A percentile compares a stretch with the other conserved stretches of the same genome.
Evolutionary conservation across 2,329 filamentous ascomycete genomes (phyloP).

Genomic region (Microcera coccophila): DNA sequence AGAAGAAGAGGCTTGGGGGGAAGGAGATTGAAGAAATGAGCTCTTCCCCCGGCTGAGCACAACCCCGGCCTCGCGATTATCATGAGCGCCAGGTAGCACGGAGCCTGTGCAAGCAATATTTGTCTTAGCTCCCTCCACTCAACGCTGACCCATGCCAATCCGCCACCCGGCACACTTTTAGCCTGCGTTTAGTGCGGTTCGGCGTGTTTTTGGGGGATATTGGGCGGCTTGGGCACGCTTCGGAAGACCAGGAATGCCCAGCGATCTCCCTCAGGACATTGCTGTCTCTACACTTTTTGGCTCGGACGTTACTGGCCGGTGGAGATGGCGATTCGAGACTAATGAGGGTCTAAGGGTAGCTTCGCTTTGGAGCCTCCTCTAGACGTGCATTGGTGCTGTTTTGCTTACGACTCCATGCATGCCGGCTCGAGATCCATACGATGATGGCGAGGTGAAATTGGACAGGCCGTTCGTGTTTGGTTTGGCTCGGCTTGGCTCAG

Average conservation of each 20-base stretch:
- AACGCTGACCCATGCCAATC: too few species aligned
- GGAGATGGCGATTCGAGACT: neutral
- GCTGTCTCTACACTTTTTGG: too few species aligned
- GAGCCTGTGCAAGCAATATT: slow-evolving; percentile 15
- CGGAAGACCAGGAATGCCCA: slow-evolving; percentile 11
- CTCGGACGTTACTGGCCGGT: too few species aligned
- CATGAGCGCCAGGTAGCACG: neutral
- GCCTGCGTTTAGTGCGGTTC: neutral
- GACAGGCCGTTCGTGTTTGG: too few species aligned
- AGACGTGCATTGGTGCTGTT: neutral
- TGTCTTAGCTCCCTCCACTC: slow-evolving; percentile 20
- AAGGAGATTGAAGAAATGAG: neutral
- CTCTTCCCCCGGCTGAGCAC: neutral
- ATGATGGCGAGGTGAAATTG: too few species aligned
- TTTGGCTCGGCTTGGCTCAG: too few species aligned
- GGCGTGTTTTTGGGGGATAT: neutral
- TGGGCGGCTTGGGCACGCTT: neutral
- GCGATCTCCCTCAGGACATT: neutral
- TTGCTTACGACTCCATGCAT: slow-evolving; percentile 2
- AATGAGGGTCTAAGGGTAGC: neutral
- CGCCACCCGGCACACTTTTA: slow-evolving; percentile 25
- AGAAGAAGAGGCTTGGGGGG: neutral
- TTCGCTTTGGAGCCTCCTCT: too few species aligned
- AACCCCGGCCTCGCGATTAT: neutral
- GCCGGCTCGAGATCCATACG: too few species aligned